These are phyloP conservation scores for Diplotaxis tenuifolia DNA, from an alignment of 345 rosid species.

Conservation along the genomic window DNA sequence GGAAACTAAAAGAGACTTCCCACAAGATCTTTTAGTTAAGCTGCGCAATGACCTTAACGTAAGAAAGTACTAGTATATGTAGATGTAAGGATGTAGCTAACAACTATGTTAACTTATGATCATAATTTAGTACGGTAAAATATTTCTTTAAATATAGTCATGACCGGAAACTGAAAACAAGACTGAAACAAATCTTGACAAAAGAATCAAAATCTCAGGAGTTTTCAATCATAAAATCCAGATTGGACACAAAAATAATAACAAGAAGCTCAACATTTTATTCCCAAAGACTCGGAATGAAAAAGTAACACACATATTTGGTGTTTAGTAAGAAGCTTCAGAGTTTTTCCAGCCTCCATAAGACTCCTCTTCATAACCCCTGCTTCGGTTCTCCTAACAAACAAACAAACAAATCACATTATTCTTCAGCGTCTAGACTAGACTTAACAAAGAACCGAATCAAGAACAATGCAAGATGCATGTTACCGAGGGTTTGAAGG, in stretches of 20 bases:
- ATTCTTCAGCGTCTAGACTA: neutral
- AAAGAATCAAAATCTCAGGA: neutral
- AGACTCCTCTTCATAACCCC: slow-evolving; percentile 43
- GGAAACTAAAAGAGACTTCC: slow-evolving; percentile 13
- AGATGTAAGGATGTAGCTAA: neutral
- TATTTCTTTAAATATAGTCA: neutral
- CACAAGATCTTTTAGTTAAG: neutral
- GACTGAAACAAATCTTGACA: neutral
- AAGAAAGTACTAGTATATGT: neutral
- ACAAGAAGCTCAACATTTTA: neutral
- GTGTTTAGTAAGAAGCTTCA: slow-evolving; percentile 32
- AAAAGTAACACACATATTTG: neutral
- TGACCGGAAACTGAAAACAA: neutral
- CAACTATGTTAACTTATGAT: neutral
- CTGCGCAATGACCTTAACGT: neutral
- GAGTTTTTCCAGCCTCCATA: slow-evolving; percentile 73
- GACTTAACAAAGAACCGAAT: neutral
- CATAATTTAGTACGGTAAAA: neutral
- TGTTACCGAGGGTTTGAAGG: slow-evolving; percentile 64
- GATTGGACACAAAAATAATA: neutral
- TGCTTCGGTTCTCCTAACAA: slow-evolving; percentile 37
- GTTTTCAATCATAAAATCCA: slow-evolving; percentile 9
- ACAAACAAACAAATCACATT: neutral
- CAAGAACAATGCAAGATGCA: neutral
- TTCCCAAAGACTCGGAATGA: neutral